Evolutionary conservation across 2,329 filamentous ascomycete species (phyloP).

Genomic region (Penicillium sp.): DNA sequence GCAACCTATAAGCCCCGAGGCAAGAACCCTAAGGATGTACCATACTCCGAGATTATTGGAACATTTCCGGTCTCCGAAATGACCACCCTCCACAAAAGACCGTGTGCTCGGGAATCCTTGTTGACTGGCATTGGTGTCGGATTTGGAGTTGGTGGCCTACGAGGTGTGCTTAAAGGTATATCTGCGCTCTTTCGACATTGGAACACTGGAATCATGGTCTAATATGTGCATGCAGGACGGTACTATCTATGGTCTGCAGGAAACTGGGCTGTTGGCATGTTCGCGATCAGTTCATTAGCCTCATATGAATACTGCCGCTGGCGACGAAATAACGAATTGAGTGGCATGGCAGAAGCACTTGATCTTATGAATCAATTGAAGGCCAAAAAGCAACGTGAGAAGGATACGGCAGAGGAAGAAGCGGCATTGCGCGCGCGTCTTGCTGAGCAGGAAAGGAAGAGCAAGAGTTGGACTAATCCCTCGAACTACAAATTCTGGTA

Average conservation of each 20-base stretch:
- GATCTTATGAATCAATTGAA: constrained; percentile 76
- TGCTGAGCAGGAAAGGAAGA: constrained; percentile 40
- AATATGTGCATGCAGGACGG: constrained; percentile 32
- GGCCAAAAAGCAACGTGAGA: constrained; percentile 58
- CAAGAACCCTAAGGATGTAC: constrained; percentile 48
- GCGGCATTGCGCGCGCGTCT: constrained; percentile 29
- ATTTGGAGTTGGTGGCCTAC: constrained; percentile 70
- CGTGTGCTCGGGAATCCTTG: constrained; percentile 79
- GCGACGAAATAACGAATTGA: constrained; percentile 68
- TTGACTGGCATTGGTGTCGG: constrained; percentile 80
- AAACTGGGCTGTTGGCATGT: constrained; percentile 82
- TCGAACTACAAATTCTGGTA: constrained; percentile 51
- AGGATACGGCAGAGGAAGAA: constrained; percentile 42
- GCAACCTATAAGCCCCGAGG: constrained; percentile 60
- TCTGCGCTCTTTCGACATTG: not conserved
- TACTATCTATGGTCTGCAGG: constrained; percentile 64
- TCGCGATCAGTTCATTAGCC: constrained; percentile 65
- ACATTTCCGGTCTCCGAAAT: constrained; percentile 54
- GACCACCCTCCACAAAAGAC: constrained; percentile 67
- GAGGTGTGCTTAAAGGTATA: constrained; percentile 72
- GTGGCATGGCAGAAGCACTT: constrained; percentile 80
- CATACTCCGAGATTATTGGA: constrained; percentile 43
- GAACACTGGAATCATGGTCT: not conserved
- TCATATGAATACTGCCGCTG: constrained; percentile 85
- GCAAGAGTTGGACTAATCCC: constrained; percentile 44